phyloP scores from a whole-genome alignment of 2,329 filamentous ascomycete species.

The Hypomyces perniciosus region DNA sequence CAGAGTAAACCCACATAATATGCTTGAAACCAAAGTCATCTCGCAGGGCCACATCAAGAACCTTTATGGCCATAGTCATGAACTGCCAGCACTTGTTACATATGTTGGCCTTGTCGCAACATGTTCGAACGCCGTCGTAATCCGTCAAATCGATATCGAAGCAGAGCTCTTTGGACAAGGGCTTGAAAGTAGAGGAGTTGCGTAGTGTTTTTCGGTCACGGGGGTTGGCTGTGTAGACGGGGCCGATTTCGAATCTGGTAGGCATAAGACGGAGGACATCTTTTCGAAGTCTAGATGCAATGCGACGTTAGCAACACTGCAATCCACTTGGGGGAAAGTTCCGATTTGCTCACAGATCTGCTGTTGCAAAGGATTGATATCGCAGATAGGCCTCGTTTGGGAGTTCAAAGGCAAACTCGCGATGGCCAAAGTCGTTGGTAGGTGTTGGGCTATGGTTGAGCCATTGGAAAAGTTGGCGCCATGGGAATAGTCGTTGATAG shows the following conservation, averaged over 20 bases:
- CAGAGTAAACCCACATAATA: slow-evolving; percentile 98
- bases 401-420: slow-evolving; percentile 95
- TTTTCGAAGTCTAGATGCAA: slow-evolving; percentile 63
- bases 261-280: slow-evolving; percentile 85
- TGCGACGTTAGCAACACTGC: neutral
- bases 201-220: slow-evolving; percentile 84
- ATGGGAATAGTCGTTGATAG: slow-evolving; percentile 93
- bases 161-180: slow-evolving; percentile 86
- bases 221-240: slow-evolving; percentile 92
- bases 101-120: slow-evolving; percentile 89
- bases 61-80: slow-evolving; percentile 96
- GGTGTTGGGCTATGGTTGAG: slow-evolving; percentile 88
- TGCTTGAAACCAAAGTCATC: slow-evolving; percentile 97
- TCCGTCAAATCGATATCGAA: slow-evolving; percentile 99
- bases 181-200: slow-evolving; percentile 75
- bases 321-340: neutral
- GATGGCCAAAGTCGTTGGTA: slow-evolving; percentile 80
- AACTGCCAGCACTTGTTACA: slow-evolving; percentile 95
- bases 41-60: slow-evolving; percentile 76
- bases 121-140: slow-evolving; percentile 94
- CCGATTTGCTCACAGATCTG: slow-evolving; percentile 40
- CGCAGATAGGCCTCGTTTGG: slow-evolving; percentile 86
- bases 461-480: slow-evolving; percentile 94
- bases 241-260: slow-evolving; percentile 94
- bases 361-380: slow-evolving; percentile 65